Conservation (phyloP, 352 stramenopile genomes). For the Phytophthora pisi region DNA sequence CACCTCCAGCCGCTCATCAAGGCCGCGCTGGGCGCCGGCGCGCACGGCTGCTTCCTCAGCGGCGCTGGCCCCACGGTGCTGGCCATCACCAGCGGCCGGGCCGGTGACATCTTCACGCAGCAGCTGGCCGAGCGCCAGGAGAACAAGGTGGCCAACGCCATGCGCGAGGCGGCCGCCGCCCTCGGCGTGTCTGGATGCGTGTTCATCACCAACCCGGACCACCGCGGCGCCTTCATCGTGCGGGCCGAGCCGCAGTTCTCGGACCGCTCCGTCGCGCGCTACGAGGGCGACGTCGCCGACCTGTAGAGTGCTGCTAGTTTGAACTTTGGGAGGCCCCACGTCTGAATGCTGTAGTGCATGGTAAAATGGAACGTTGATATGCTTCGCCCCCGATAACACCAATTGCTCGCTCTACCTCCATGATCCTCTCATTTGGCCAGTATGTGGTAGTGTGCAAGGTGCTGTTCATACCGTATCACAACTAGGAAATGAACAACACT, state of each 20-base stretch:
- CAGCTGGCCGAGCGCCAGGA: conserved; percentile 85
- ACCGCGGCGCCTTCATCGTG: conserved; percentile 96
- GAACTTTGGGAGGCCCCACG: not conserved
- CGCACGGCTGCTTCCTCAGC: conserved; percentile 96
- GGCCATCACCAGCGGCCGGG: conserved; percentile 96
- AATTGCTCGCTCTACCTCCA: no score
- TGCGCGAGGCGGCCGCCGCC: conserved; percentile 92
- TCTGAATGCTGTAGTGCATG: no score
- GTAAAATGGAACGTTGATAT: no score
- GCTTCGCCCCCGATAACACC: no score
- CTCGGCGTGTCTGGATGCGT: conserved; percentile 95
- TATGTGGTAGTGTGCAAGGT: no score
- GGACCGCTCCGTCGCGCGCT: conserved; percentile 77
- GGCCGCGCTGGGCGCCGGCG: conserved; percentile 94
- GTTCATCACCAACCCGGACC: conserved; percentile 97
- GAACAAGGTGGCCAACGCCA: conserved; percentile 95
- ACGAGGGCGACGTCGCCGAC: conserved; percentile 85
- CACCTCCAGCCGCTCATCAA: conserved; percentile 98
- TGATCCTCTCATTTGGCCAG: no score
- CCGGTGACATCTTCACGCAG: conserved; percentile 99
- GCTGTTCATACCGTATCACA: no score
- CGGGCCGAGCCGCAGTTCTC: conserved; percentile 94
- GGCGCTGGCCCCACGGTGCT: conserved; percentile 98
- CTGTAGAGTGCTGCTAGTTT: conserved; percentile 43
- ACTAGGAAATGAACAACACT: no score